A percentile compares a stretch with the other conserved stretches of the same genome.
Conservation (phyloP, 176 grass and related monocot genomes). For the Zoysia pacifica region DNA sequence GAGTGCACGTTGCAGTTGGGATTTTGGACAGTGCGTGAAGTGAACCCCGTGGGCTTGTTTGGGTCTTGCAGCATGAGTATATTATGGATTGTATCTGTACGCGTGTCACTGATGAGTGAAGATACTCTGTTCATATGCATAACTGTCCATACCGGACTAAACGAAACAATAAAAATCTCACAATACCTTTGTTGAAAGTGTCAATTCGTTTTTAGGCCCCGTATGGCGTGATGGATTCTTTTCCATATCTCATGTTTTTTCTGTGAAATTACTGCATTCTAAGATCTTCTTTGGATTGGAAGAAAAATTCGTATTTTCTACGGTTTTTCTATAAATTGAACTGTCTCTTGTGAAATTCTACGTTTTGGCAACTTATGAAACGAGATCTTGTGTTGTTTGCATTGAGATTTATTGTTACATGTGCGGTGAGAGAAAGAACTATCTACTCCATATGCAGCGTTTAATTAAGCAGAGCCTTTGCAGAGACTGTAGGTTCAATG, state of each 20-base stretch:
- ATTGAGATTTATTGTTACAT: slow-evolving; percentile 1
- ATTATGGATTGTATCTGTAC: neutral
- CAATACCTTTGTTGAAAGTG: neutral
- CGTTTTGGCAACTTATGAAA: neutral
- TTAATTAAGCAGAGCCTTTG: slow-evolving; percentile 18
- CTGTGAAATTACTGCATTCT: no score
- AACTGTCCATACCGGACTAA: slow-evolving; percentile 1
- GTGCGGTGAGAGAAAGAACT: neutral
- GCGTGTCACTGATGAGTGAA: neutral
- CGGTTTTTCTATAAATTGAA: no score
- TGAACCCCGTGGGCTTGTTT: neutral
- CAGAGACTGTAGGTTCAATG: slow-evolving; percentile 24
- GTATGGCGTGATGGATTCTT: no score
- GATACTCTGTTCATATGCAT: neutral
- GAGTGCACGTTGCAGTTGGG: neutral
- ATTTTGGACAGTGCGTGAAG: no score
- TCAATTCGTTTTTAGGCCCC: neutral
- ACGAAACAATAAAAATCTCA: neutral
- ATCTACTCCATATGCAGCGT: neutral
- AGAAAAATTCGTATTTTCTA: no score
- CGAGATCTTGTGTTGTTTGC: neutral
- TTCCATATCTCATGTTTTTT: no score
- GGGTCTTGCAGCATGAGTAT: neutral
- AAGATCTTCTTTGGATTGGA: no score
- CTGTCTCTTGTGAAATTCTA: no score